Evolutionary conservation across 768 basidiomycete species (phyloP), one percentile per base, ranked within the genome.

Genomic region (Russula sp.): DNA sequence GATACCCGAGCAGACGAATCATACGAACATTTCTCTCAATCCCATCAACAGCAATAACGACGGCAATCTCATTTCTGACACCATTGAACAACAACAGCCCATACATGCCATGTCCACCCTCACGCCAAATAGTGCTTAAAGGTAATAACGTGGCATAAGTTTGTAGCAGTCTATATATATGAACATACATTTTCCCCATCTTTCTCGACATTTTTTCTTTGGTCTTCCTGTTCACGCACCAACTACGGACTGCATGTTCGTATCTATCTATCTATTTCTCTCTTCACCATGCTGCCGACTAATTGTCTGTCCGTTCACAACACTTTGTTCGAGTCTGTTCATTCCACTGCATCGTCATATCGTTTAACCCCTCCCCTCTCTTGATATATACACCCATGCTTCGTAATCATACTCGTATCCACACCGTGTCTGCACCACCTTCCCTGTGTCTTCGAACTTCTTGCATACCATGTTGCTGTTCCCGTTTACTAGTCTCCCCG

Each of bases 381-480:
- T 57, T 65, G 61, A 55, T 64, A 63, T 64, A 67, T 58, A 64
- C 66, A 40, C 45, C 63, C 66, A 60, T 57, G 56, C 37, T 64
- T 70, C 65, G 64, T 68, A 66, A 59, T 68, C 67, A 67, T 69
- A 69, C 66, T 70, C 66, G 68, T 67, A 66, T 62, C 58, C 68
- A 64, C 62, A 51, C 55, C 59, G 44, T 66, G 59, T 67, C 40
- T 68, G 68, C 71, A 66, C 47, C 61, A 59, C 58, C 59, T 48
- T 62, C 49, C 44, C 66, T 59, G 63, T 68, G 64, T 65, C 58
- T 66, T 57, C 31, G 56, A 64, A 65, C 64, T 65, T 71, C 71
- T 70, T 71, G 71, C 72, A 73, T 73, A 69, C 61, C 69, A 72
- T 72, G 72, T 69, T 63, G 34, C 62, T 63, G 61, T 58, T 53